Conservation (phyloP, 805 yeast genomes). For the Metschnikowia lachancei region DNA sequence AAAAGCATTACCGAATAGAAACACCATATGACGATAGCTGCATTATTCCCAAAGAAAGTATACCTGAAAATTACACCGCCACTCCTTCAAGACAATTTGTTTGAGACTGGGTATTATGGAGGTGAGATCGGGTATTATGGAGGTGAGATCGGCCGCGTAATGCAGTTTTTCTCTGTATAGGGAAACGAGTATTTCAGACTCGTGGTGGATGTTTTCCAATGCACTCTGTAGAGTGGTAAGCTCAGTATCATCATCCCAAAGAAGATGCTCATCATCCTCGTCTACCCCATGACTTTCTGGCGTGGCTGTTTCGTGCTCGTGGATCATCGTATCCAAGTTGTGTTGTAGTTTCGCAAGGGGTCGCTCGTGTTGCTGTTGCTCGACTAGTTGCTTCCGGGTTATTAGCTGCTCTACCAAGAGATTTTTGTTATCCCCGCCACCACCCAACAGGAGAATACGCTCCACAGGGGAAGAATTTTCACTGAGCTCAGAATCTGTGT, state of each 20-base stretch:
- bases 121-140: no score
- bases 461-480: constrained; percentile 43
- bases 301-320: constrained; percentile 27
- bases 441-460: constrained; percentile 46
- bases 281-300: constrained; percentile 26
- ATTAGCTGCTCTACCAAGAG: constrained; percentile 55
- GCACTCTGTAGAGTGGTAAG: constrained; percentile 60
- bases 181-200: constrained; percentile 46
- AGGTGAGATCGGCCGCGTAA: constrained; percentile 58
- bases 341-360: constrained; percentile 83
- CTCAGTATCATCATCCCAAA: constrained; percentile 81
- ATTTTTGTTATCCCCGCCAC: constrained; percentile 49
- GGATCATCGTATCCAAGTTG: constrained; percentile 55
- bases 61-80: constrained; percentile 77
- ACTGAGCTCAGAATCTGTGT: constrained; percentile 1
- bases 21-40: constrained; percentile 91
- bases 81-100: constrained; percentile 61
- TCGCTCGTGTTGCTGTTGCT: constrained; percentile 76
- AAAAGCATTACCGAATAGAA: no score
- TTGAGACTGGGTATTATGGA: constrained; percentile 83
- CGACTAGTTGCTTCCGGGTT: constrained; percentile 67
- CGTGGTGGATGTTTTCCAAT: constrained; percentile 59
- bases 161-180: constrained; percentile 10
- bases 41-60: constrained; percentile 82
- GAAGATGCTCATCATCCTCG: constrained; percentile 48